These are phyloP conservation scores for Cladophialophora carrionii DNA, from an alignment of 2,329 filamentous ascomycete genomes.

Conservation along the genomic window DNA sequence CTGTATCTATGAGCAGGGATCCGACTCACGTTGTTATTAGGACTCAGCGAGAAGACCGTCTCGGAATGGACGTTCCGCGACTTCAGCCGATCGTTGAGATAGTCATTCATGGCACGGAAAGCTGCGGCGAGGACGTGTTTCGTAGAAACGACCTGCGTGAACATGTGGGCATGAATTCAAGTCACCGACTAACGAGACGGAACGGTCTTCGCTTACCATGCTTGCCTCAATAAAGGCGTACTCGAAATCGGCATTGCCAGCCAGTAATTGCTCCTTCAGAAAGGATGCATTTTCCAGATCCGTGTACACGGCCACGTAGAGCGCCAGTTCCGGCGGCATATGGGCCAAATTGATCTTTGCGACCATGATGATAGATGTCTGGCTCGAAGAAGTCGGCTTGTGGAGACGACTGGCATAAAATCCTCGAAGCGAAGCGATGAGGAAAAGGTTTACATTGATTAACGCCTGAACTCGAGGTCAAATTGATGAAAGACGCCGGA, in stretches of 20 bases:
- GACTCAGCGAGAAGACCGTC: conserved; percentile 76
- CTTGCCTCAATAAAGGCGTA: conserved; percentile 91
- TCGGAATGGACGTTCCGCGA: conserved; percentile 89
- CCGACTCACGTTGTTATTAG: conserved; percentile 69
- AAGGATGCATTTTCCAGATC: conserved; percentile 76
- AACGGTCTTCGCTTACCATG: conserved; percentile 57
- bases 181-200: too few species aligned
- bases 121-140: conserved; percentile 74
- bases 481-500: neutral
- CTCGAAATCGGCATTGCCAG: conserved; percentile 81
- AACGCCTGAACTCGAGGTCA: neutral
- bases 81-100: conserved; percentile 64
- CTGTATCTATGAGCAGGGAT: conserved; percentile 49
- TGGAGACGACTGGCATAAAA: neutral
- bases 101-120: conserved; percentile 74
- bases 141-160: conserved; percentile 67
- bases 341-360: conserved; percentile 76
- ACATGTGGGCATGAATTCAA: neutral
- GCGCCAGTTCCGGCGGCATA: conserved; percentile 65
- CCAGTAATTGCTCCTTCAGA: conserved; percentile 80
- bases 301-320: conserved; percentile 76
- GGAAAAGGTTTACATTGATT: neutral
- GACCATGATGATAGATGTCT: conserved; percentile 48
- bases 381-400: neutral
- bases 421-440: neutral